phyloP scores from a whole-genome alignment of 139 green algal genomes.

The Dunaliella primolecta region DNA sequence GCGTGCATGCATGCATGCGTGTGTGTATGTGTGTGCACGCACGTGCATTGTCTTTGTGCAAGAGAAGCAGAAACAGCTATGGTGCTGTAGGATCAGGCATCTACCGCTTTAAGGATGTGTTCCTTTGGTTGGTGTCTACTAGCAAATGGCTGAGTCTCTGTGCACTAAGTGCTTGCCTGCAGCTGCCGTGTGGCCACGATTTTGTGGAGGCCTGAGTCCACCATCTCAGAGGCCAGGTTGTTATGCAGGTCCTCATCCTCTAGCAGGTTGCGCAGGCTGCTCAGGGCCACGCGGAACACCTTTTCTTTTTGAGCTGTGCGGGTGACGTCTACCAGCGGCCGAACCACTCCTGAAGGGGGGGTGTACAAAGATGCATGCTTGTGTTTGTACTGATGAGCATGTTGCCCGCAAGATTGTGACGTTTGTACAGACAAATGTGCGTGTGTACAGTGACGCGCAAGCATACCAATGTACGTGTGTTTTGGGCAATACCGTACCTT shows the following conservation, averaged over 20 bases:
- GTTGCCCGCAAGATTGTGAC: too few relatives aligned
- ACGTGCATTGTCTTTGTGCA: not conserved
- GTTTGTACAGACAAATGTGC: too few relatives aligned
- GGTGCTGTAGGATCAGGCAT: too few relatives aligned
- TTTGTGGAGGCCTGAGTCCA: slow-evolving; percentile 81
- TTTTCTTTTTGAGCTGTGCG: slow-evolving; percentile 89
- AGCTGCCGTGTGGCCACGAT: slow-evolving; percentile 54
- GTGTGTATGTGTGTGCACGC: not conserved
- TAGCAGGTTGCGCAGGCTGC: slow-evolving; percentile 84
- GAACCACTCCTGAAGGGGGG: slow-evolving; percentile 52
- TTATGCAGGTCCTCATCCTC: slow-evolving; percentile 37
- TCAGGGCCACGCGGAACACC: slow-evolving; percentile 83
- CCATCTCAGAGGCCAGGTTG: slow-evolving; percentile 61
- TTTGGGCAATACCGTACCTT: too few relatives aligned
- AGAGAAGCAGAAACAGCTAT: too few relatives aligned
- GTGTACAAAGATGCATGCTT: too few relatives aligned
- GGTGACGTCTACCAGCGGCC: slow-evolving; percentile 80
- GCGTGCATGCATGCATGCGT: not conserved
- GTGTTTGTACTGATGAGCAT: too few relatives aligned
- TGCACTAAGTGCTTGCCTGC: too few relatives aligned
- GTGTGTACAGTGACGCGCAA: not conserved
- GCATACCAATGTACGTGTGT: too few relatives aligned
- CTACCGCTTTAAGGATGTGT: too few relatives aligned
- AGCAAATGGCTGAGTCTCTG: not conserved
- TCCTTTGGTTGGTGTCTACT: too few relatives aligned